phyloP scores from a whole-genome alignment of 2,329 filamentous ascomycete genomes.

The Pseudogymnoascus sp. region DNA sequence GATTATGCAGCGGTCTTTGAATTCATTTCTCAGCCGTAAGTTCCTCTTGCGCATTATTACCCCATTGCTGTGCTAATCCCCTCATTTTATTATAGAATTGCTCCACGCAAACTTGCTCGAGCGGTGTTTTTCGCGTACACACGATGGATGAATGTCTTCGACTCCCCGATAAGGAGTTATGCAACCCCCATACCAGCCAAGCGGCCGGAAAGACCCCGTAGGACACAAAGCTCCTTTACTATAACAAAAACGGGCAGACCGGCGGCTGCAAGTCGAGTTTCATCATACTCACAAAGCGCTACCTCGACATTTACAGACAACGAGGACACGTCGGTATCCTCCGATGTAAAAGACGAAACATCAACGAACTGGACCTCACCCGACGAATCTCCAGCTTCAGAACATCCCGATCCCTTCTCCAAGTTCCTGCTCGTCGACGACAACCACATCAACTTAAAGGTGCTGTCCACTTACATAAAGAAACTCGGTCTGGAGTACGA shows the following conservation, averaged over 20 bases:
- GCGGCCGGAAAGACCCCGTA: background rate
- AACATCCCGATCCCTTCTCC: background rate
- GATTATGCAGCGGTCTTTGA: background rate
- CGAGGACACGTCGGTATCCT: background rate
- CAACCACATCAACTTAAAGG: slow-evolving; percentile 35
- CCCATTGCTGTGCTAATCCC: background rate
- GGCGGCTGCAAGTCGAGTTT: background rate
- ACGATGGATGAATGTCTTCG: background rate
- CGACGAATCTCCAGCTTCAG: background rate
- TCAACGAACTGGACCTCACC: background rate
- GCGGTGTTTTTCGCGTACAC: background rate
- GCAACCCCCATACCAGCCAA: background rate
- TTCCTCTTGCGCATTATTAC: background rate
- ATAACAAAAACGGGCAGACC: background rate
- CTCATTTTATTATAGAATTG: background rate
- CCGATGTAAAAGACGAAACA: background rate
- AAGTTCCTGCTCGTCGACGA: slow-evolving; percentile 34
- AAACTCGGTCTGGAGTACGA: slow-evolving; percentile 28
- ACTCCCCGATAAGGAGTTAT: background rate
- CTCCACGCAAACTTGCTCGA: background rate
- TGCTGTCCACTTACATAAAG: slow-evolving; percentile 27
- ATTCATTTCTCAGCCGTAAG: background rate
- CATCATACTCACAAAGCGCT: background rate
- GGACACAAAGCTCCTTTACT: background rate
- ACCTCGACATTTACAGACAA: background rate